Base-by-base conservation (phyloP, 1,139 yeast genomes). In the Yamadazyma conglobata region DNA sequence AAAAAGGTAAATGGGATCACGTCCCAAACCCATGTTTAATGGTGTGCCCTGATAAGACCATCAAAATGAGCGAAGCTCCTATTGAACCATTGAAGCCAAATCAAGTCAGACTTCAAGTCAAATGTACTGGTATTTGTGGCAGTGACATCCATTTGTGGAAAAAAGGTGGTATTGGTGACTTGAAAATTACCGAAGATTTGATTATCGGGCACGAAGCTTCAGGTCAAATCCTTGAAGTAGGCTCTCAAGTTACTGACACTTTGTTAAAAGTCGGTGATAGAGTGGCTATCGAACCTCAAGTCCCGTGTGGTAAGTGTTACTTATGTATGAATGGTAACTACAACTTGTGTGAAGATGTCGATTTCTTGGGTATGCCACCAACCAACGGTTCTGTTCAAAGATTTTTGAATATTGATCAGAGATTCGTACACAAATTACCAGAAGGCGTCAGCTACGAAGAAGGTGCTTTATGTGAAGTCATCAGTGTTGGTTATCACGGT, bases 301-400 rank as follows among this genome's bases (percentile, higher is more conserved):
- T 80, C 38, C 88, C 91, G 16, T 78, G 86, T 38, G 66, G 87
- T 48, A 66, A 66, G 49, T 76, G 86, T 32, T 75, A 76, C 34
- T 81, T 71, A 45, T 83, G 83, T 60, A 77, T 77, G 56, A 57
- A 74, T 25, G 93, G 91, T 27, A 63, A 70, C 41, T 83, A 83
- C 62, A 81, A 83, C 52, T 61, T 82, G 47, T 80, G 88, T 51
- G 86, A 44, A 33, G 16, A 35, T 12, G 48, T 44, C 20, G 47
- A 41, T 28, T 44, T 44, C 25, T 42, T 44, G 28, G 48, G 48
- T 13, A 44, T 44, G 48, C 48, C 48, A 12, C 44, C 43, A 16
- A 42, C 47, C 12, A 24, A 28, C 15, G 48, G 48, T 13, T 37
- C 44, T 3, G 43, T 44, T 21, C 48, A 44, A 33, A 39, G 48